Evolutionary conservation across 768 basidiomycete species (phyloP).

Genomic region (Coprinopsis marcescibilis): DNA sequence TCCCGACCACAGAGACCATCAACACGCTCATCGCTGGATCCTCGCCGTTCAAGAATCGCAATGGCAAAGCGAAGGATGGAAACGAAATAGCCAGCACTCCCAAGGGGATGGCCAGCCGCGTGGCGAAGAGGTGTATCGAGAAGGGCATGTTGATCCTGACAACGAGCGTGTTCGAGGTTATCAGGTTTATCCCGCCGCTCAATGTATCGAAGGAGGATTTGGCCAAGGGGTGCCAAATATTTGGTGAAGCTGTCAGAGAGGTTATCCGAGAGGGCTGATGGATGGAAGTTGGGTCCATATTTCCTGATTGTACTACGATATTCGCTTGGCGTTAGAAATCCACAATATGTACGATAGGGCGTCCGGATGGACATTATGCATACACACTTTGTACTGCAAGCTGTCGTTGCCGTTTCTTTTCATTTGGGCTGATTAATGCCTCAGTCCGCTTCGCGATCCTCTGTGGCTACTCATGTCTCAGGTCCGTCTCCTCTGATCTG

Average conservation of each 20-base stretch:
- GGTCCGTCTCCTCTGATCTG: too few relatives aligned
- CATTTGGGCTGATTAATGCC: too few relatives aligned
- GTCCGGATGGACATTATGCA: too few relatives aligned
- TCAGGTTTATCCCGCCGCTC: slow-evolving; percentile 91
- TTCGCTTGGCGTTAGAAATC: not conserved
- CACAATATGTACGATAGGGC: too few relatives aligned
- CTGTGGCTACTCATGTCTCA: too few relatives aligned
- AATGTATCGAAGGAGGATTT: slow-evolving; percentile 76
- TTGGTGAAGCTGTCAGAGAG: slow-evolving; percentile 65
- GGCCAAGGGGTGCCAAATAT: slow-evolving; percentile 59
- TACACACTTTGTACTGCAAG: too few relatives aligned
- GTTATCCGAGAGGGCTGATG: slow-evolving; percentile 46
- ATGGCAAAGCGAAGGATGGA: not conserved
- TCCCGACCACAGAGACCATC: slow-evolving; percentile 3
- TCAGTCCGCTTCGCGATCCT: too few relatives aligned
- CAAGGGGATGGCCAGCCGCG: slow-evolving; percentile 54
- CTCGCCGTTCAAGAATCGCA: slow-evolving; percentile 15
- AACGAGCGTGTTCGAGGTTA: slow-evolving; percentile 81
- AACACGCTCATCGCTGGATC: slow-evolving; percentile 8
- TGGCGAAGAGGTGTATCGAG: slow-evolving; percentile 77
- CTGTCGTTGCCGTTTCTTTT: too few relatives aligned
- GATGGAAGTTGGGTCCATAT: not conserved
- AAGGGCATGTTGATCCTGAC: slow-evolving; percentile 85
- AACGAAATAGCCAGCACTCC: slow-evolving; percentile 18
- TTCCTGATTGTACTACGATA: not conserved